phyloP scores from a whole-genome alignment of 2,329 filamentous ascomycete genomes.

The Aschersonia sp. region DNA sequence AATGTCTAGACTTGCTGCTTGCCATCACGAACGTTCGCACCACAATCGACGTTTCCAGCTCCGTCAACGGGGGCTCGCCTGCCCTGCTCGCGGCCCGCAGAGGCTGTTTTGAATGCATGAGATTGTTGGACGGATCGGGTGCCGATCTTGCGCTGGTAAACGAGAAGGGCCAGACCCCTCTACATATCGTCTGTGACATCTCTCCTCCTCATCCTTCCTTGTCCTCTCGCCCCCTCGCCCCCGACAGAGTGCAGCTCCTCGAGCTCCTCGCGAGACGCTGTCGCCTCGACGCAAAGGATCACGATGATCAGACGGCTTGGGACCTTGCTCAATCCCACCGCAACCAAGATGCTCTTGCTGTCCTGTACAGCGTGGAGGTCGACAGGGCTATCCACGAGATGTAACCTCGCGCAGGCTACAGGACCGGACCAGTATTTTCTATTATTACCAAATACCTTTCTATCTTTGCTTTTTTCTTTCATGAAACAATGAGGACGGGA shows the following conservation, averaged over 20 bases:
- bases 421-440: no score
- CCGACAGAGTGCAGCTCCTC: neutral
- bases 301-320: neutral
- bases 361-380: no score
- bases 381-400: no score
- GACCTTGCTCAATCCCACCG: neutral
- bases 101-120: neutral
- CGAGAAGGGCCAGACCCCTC: neutral
- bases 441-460: no score
- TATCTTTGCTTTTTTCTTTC: no score
- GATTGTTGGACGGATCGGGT: neutral
- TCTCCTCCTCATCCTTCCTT: neutral
- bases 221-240: no score
- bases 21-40: neutral
- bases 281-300: neutral
- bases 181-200: neutral
- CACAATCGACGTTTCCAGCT: neutral
- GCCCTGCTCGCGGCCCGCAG: neutral
- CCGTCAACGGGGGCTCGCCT: constrained; percentile 1
- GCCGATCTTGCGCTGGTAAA: neutral
- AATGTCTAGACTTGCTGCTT: constrained; percentile 1
- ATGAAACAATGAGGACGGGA: no score
- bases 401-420: no score
- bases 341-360: neutral
- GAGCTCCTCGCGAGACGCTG: neutral